Base-by-base conservation (phyloP, 2,329 filamentous ascomycete species). In the Epichloe baconii region DNA sequence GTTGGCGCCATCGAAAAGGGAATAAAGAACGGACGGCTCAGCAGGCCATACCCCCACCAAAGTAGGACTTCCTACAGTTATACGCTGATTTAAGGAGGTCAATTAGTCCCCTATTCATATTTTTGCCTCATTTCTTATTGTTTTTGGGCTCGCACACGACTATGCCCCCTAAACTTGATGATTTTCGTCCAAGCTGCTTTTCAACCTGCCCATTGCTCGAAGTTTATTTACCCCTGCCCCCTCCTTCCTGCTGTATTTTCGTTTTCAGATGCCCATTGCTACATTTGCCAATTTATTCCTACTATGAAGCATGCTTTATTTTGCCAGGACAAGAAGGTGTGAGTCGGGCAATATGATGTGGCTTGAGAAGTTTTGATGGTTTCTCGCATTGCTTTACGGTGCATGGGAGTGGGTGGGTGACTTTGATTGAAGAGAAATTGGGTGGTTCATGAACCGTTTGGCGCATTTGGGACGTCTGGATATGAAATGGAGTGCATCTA, bases 381-480 rank as follows among this genome's bases (percentile, higher is more conserved):
- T 19, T 17, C 21, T 44, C 12, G 48, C 48, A 50, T 50, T 50
- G 48, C 35, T 50, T 45, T 38, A 44, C 21, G 48, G 48, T 50
- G 48, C 41, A 44, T 44, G n/a, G 48, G 48, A 14, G 41, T 31
- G 15, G 17, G 35, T 31, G 15, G 48, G 35, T 26, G 48, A 44
- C 31, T 17, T 44, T 38, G 37, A 34, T 48, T 48, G 31, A 45
- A 36, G 40, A 38, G 31, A 36, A 14, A 37, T n/a, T 23, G 48
- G 40, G 40, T 50, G 35, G 48, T 21, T 44, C 11, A 38, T 50
- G 37, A 42, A 44, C 42, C 34, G 21, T 36, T 34, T 44, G 48
- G 48, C 48, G 48, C 48, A 50, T 44, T 40, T 31, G 48, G 48
- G 34, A 44, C 43, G 48, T 50, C 21, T 26, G 41, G 48, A 44